A percentile compares a stretch with the other conserved stretches of the same genome.
Evolutionary conservation across 2,329 filamentous ascomycete genomes (phyloP).

Genomic region (Venturia oleaginea): DNA sequence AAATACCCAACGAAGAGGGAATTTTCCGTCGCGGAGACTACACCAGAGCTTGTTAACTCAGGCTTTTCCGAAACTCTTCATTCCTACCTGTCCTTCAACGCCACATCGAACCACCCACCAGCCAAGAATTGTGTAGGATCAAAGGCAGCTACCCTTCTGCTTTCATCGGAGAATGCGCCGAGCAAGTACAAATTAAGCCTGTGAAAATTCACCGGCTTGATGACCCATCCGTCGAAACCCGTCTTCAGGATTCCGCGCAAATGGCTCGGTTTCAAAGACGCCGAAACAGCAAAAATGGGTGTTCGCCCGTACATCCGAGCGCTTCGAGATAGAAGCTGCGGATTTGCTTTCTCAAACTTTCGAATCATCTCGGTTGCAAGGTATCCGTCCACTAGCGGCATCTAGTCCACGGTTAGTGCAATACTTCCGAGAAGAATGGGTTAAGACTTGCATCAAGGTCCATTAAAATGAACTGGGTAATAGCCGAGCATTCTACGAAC

Average conservation of each 20-base stretch:
- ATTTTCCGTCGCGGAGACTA: not conserved
- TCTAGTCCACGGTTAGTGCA: conserved; percentile 41
- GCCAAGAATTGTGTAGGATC: conserved; percentile 1
- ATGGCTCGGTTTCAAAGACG: conserved; percentile 65
- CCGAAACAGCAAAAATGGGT: conserved; percentile 80
- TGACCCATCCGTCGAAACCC: conserved; percentile 84
- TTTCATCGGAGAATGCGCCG: not conserved
- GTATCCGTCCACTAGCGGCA: conserved; percentile 88
- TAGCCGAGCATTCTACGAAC: conserved; percentile 52
- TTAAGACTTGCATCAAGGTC: conserved; percentile 67
- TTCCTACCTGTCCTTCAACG: not conserved
- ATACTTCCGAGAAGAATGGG: conserved; percentile 2
- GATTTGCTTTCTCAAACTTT: conserved; percentile 53
- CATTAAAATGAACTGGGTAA: conserved; percentile 78
- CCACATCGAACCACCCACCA: conserved; percentile 7
- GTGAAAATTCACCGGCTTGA: conserved; percentile 58
- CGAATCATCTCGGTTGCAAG: conserved; percentile 77
- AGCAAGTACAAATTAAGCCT: not conserved
- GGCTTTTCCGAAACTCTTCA: not conserved
- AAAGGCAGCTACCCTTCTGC: not conserved
- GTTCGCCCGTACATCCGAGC: conserved; percentile 55
- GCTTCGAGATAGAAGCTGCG: conserved; percentile 43
- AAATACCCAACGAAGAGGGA: not conserved
- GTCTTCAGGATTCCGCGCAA: conserved; percentile 60
- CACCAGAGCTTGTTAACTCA: not conserved